A percentile compares a stretch with the other conserved stretches of the same genome.
Conservation (phyloP, 1,139 yeast genomes). For the Pichia norvegensis region DNA sequence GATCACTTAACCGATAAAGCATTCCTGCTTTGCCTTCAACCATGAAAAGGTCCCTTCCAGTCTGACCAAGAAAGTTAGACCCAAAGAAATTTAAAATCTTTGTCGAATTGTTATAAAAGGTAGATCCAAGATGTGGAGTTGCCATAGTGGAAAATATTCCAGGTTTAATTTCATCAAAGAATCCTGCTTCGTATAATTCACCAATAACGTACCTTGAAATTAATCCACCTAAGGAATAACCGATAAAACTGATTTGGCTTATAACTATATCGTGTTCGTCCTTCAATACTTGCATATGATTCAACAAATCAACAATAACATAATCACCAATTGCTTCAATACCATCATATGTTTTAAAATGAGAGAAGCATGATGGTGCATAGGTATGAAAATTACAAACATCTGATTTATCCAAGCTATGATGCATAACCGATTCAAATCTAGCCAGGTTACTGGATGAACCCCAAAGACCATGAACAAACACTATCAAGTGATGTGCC, state of each 20-base stretch:
- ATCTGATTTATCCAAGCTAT: slow-evolving; percentile 31
- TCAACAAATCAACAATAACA: slow-evolving; percentile 54
- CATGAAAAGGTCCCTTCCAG: slow-evolving; percentile 69
- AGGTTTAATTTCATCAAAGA: slow-evolving; percentile 58
- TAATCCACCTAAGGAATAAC: slow-evolving; percentile 81
- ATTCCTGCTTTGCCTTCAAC: slow-evolving; percentile 39
- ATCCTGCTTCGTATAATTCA: slow-evolving; percentile 42
- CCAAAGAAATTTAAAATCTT: slow-evolving; percentile 52
- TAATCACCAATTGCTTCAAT: slow-evolving; percentile 62
- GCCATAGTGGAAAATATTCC: slow-evolving; percentile 73
- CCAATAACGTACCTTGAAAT: slow-evolving; percentile 73
- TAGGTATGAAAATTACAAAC: slow-evolving; percentile 45
- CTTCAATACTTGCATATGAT: slow-evolving; percentile 45
- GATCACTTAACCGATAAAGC: slow-evolving; percentile 50
- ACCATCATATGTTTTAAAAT: slow-evolving; percentile 80
- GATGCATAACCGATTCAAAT: slow-evolving; percentile 45
- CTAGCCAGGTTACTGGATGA: slow-evolving; percentile 65
- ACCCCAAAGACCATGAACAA: slow-evolving; percentile 90
- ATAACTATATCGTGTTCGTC: slow-evolving; percentile 33
- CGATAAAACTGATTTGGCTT: slow-evolving; percentile 59
- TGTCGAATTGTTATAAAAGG: slow-evolving; percentile 32
- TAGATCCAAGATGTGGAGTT: slow-evolving; percentile 81
- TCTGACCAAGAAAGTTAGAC: slow-evolving; percentile 54
- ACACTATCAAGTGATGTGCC: slow-evolving; percentile 55
- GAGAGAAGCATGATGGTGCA: slow-evolving; percentile 63